Evolutionary conservation across 176 grass and related monocot genomes (phyloP).

Genomic region (Juncus effusus): DNA sequence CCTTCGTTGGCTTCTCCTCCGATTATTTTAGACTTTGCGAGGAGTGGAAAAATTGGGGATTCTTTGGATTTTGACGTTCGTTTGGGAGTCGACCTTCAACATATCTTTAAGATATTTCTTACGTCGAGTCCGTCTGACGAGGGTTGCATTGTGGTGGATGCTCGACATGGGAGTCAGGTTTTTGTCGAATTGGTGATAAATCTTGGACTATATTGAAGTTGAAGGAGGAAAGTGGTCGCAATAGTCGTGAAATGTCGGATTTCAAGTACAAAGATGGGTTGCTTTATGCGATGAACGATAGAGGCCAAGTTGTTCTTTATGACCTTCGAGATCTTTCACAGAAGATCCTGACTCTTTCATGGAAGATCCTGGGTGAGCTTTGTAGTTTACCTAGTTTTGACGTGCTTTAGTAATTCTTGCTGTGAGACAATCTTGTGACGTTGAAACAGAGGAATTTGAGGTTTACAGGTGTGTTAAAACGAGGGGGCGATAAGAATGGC

Average conservation of each 20-base stretch:
- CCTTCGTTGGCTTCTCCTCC: conserved; percentile 16
- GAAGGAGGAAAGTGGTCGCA: not conserved
- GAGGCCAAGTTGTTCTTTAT: not conserved
- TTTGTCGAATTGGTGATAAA: conserved; percentile 10
- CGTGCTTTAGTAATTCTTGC: not conserved
- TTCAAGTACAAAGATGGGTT: not conserved
- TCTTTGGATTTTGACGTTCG: not conserved
- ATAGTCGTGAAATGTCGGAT: not conserved
- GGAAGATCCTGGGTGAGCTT: no score
- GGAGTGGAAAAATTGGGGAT: not conserved
- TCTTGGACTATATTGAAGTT: conserved; percentile 2
- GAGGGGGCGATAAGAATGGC: not conserved
- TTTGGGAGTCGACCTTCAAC: no score
- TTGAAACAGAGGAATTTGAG: no score
- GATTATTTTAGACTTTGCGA: not conserved
- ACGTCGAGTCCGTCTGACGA: conserved; percentile 2
- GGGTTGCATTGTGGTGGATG: not conserved
- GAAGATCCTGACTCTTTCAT: not conserved
- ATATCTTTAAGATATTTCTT: not conserved
- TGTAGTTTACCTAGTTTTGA: not conserved
- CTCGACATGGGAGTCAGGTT: not conserved
- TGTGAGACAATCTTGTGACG: not conserved
- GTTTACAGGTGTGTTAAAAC: no score
- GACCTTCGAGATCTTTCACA: conserved; percentile 4
- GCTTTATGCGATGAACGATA: not conserved